A percentile compares a stretch with the other conserved stretches of the same genome.
Evolutionary conservation across 2,329 filamentous ascomycete genomes (phyloP).

Genomic region (Ophiostoma sp.): DNA sequence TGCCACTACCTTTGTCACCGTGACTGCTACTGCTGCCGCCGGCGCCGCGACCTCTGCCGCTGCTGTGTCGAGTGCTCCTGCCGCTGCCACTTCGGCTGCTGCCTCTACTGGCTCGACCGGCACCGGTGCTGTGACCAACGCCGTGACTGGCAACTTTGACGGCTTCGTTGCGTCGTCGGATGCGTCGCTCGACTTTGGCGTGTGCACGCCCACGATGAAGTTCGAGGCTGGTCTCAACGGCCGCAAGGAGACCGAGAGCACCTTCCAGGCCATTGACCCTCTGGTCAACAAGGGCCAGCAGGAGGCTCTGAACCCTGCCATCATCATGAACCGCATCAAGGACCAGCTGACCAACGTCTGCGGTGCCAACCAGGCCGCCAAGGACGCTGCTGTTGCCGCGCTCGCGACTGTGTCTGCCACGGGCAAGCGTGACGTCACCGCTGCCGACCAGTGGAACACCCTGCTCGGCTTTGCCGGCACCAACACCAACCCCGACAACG

Average conservation of each 20-base stretch:
- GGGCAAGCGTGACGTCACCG: constrained; percentile 35
- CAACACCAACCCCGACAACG: constrained; percentile 38
- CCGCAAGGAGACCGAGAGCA: constrained; percentile 54
- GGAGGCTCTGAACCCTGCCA: constrained; percentile 65
- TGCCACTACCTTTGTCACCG: constrained; percentile 12
- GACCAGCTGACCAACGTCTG: constrained; percentile 65
- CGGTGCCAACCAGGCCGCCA: constrained; percentile 55
- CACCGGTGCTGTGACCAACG: constrained; percentile 24
- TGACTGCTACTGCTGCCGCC: constrained; percentile 16
- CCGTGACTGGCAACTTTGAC: constrained; percentile 24
- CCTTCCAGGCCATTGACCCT: constrained; percentile 62
- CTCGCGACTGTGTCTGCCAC: constrained; percentile 38
- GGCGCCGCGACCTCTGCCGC: constrained; percentile 7
- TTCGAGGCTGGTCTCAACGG: constrained; percentile 54
- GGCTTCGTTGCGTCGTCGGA: constrained; percentile 26
- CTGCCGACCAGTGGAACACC: constrained; percentile 39
- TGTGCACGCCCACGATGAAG: constrained; percentile 53
- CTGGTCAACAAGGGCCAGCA: constrained; percentile 57
- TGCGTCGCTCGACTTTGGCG: constrained; percentile 44
- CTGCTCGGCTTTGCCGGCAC: constrained; percentile 38
- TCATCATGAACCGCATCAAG: constrained; percentile 67
- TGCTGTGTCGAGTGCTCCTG: neutral
- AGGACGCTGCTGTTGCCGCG: constrained; percentile 47
- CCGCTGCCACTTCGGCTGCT: constrained; percentile 13
- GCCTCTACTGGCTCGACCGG: constrained; percentile 18